These are phyloP conservation scores for Penicillium sp. DNA, from an alignment of 2,329 filamentous ascomycete species.

Conservation along the genomic window DNA sequence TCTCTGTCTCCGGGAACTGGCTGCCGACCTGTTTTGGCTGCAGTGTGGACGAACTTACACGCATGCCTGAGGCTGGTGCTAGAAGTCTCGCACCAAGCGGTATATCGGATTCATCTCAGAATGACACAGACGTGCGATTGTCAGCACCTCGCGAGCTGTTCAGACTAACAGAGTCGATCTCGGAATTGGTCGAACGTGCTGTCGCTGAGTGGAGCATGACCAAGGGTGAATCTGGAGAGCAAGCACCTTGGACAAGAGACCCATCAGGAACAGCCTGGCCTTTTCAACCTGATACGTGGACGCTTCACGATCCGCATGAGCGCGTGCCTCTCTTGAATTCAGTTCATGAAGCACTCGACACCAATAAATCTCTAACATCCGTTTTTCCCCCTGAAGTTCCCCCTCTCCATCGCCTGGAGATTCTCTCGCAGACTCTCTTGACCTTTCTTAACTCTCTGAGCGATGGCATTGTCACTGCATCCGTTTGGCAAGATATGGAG, in stretches of 20 bases:
- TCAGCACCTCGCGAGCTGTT: constrained; percentile 87
- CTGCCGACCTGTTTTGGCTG: constrained; percentile 74
- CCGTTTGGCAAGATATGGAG: constrained; percentile 66
- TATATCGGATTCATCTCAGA: constrained; percentile 31
- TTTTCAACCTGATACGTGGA: constrained; percentile 50
- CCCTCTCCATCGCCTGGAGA: constrained; percentile 65
- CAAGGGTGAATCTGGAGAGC: constrained; percentile 33
- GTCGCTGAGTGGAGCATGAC: constrained; percentile 60
- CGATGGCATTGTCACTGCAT: constrained; percentile 69
- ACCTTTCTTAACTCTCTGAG: constrained; percentile 68
- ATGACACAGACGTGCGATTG: constrained; percentile 48
- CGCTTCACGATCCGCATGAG: constrained; percentile 35
- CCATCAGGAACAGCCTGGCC: constrained; percentile 51
- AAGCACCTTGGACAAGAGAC: constrained; percentile 49
- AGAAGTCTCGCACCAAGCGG: constrained; percentile 53
- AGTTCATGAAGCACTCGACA: constrained; percentile 64
- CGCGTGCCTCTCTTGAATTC: constrained; percentile 42
- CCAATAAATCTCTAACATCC: constrained; percentile 56
- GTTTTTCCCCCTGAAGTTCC: constrained; percentile 59
- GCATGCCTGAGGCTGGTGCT: constrained; percentile 70
- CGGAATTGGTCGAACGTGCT: constrained; percentile 53
- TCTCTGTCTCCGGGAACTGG: constrained; percentile 74
- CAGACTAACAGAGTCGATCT: constrained; percentile 75
- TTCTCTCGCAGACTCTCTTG: constrained; percentile 64
- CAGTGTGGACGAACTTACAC: constrained; percentile 81